Percentiles rank a stretch among this genome's conserved stretches.
phyloP scores from a whole-genome alignment of 2,329 filamentous ascomycete species.

The Trichophyton simii region DNA sequence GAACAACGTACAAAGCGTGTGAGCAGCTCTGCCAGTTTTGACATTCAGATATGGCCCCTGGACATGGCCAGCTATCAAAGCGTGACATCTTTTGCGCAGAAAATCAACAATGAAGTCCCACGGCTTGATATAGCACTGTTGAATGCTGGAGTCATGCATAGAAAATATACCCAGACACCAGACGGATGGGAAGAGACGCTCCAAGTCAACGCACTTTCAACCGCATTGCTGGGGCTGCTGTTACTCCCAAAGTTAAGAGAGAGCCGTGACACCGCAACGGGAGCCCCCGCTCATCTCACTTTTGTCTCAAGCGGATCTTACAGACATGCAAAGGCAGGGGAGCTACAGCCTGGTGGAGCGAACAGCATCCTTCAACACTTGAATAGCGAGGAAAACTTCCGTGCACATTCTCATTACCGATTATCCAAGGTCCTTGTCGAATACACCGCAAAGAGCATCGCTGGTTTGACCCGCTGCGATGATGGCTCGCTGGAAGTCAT shows the following conservation, averaged over 20 bases:
- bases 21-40: neutral
- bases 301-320: constrained; percentile 36
- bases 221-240: constrained; percentile 41
- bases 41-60: constrained; percentile 34
- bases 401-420: constrained; percentile 27
- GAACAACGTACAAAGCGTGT: constrained; percentile 14
- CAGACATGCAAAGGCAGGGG: constrained; percentile 22
- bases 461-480: constrained; percentile 19
- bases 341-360: constrained; percentile 14
- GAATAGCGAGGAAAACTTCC: constrained; percentile 21
- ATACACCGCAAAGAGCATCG: constrained; percentile 30
- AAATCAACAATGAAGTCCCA: constrained; percentile 25
- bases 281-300: constrained; percentile 28
- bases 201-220: constrained; percentile 48
- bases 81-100: constrained; percentile 32
- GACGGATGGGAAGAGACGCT: constrained; percentile 42
- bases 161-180: constrained; percentile 23
- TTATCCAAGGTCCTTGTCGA: constrained; percentile 34
- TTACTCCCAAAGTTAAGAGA: constrained; percentile 37
- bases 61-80: constrained; percentile 37
- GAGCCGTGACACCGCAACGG: constrained; percentile 20
- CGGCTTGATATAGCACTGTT: constrained; percentile 36
- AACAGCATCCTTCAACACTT: constrained; percentile 23
- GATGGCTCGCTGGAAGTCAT: constrained; percentile 30
- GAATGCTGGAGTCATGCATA: constrained; percentile 35